phyloP scores from a whole-genome alignment of 2,329 filamentous ascomycete genomes.

The Penicillium digitatum region DNA sequence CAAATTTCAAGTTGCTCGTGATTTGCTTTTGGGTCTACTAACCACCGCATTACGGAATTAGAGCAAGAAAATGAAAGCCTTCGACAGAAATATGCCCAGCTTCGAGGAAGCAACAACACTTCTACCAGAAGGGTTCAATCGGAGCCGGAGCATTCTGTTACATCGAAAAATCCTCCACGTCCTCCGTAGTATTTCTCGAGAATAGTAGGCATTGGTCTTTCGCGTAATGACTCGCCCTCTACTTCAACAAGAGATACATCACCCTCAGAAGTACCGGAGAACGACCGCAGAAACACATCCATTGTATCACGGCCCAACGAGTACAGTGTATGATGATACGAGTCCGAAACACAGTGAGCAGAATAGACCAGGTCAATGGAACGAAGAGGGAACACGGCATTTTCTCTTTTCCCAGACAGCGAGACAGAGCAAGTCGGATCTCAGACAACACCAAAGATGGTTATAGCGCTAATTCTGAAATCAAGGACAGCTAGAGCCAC shows the following conservation, averaged over 20 bases:
- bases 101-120: neutral
- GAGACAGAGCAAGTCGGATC: constrained; percentile 20
- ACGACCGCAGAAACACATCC: constrained; percentile 16
- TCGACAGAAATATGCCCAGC: constrained; percentile 13
- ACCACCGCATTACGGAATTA: constrained; percentile 24
- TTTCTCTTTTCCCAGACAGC: constrained; percentile 25
- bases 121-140: neutral
- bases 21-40: constrained; percentile 22
- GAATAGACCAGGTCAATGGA: constrained; percentile 3
- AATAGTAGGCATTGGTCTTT: constrained; percentile 3
- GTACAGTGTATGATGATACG: constrained; percentile 25
- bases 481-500: constrained; percentile 48
- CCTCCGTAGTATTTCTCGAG: neutral
- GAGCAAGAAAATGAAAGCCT: constrained; percentile 26
- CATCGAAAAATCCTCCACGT: constrained; percentile 3
- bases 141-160: constrained; percentile 6
- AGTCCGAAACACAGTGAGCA: constrained; percentile 5
- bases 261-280: constrained; percentile 20
- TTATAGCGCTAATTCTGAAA: neutral
- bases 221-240: constrained; percentile 9
- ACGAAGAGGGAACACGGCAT: constrained; percentile 20
- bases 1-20: neutral
- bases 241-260: constrained; percentile 10
- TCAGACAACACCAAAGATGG: neutral
- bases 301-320: constrained; percentile 25